Percentiles rank a stretch among this genome's conserved stretches.
These are phyloP conservation scores for Chlorociboria aeruginascens DNA, from an alignment of 495 filamentous ascomycete genomes.

Conservation along the genomic window DNA sequence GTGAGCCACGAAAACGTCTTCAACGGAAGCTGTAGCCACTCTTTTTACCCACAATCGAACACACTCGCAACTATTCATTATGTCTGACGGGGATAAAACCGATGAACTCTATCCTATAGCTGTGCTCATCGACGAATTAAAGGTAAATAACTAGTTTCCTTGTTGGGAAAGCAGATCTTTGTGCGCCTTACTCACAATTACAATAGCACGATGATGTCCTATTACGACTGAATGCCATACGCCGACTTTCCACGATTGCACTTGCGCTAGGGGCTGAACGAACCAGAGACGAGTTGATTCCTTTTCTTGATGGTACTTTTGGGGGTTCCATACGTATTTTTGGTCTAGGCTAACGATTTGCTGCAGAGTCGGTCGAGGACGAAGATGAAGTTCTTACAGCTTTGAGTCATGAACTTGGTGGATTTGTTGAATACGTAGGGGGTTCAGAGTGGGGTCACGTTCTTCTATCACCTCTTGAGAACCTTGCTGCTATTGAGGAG, in stretches of 20 bases:
- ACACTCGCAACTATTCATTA: slow-evolving; percentile 21
- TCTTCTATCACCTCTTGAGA: slow-evolving; percentile 91
- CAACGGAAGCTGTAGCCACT: slow-evolving; percentile 5
- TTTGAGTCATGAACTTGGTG: slow-evolving; percentile 88
- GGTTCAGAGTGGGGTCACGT: slow-evolving; percentile 90
- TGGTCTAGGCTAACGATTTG: slow-evolving; percentile 1
- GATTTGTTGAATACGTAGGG: slow-evolving; percentile 95
- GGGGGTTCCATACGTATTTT: neutral
- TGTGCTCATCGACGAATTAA: slow-evolving; percentile 97
- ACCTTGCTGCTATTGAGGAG: slow-evolving; percentile 95
- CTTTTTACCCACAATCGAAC: neutral
- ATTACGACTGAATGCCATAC: slow-evolving; percentile 94
- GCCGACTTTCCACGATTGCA: slow-evolving; percentile 94
- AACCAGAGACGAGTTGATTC: slow-evolving; percentile 94
- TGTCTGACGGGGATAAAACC: slow-evolving; percentile 51
- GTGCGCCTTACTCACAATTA: slow-evolving; percentile 11
- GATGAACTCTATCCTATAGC: slow-evolving; percentile 99
- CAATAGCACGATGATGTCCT: slow-evolving; percentile 92
- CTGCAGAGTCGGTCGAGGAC: slow-evolving; percentile 89
- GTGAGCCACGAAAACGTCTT: slow-evolving; percentile 6
- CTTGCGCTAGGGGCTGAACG: slow-evolving; percentile 89
- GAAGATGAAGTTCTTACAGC: slow-evolving; percentile 98
- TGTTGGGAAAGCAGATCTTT: neutral
- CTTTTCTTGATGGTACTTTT: slow-evolving; percentile 81
- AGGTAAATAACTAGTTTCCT: slow-evolving; percentile 44